phyloP scores from a whole-genome alignment of 306 rosid species.

The Cicer chorassanicum region DNA sequence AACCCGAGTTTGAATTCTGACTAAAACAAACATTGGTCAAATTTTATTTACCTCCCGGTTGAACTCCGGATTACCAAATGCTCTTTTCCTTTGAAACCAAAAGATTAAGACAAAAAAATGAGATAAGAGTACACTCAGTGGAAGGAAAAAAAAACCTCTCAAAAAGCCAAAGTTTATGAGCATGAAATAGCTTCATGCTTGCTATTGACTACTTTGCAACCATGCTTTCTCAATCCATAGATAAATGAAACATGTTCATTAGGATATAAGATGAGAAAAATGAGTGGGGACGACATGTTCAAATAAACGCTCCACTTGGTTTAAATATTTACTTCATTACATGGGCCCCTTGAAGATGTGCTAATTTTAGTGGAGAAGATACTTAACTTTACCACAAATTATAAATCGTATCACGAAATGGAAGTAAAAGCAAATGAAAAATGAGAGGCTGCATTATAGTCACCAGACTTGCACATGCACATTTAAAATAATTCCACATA shows the following conservation, averaged over 20 bases:
- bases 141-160: conserved; percentile 3
- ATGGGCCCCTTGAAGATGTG: conserved; percentile 23
- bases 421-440: conserved; percentile 18
- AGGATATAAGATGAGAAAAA: not conserved
- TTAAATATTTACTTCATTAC: conserved; percentile 1
- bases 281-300: not conserved
- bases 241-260: not conserved
- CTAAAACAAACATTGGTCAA: no score
- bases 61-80: no score
- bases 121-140: not conserved
- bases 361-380: conserved; percentile 1
- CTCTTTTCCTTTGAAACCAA: no score
- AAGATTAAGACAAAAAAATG: no score
- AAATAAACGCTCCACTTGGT: not conserved
- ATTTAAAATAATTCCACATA: conserved; percentile 11
- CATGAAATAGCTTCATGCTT: conserved; percentile 11
- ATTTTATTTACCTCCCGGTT: no score
- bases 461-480: not conserved
- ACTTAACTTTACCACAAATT: conserved; percentile 4
- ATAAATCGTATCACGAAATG: conserved; percentile 8
- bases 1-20: no score
- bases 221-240: conserved; percentile 1
- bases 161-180: not conserved
- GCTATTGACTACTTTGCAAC: not conserved
- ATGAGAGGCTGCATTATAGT: not conserved